These are phyloP conservation scores for Tetrapisispora fleetii DNA, from an alignment of 805 yeast species.

Conservation along the genomic window DNA sequence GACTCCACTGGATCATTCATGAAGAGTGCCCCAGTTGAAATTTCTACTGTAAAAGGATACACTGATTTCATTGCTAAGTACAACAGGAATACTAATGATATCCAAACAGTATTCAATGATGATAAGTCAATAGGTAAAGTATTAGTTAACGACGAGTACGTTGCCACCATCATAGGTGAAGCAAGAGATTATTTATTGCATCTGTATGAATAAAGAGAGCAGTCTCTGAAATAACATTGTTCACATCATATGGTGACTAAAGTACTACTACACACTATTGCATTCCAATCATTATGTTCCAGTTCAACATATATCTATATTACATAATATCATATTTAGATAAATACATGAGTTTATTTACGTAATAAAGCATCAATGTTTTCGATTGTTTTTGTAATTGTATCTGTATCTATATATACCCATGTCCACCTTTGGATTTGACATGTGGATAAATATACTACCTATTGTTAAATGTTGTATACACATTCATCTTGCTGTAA, in stretches of 20 bases:
- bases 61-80: conserved; percentile 30
- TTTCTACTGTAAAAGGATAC: conserved; percentile 33
- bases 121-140: conserved; percentile 31
- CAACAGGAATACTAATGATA: conserved; percentile 22
- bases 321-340: background rate
- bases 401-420: too few species aligned
- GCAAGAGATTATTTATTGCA: conserved; percentile 27
- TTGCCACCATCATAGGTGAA: conserved; percentile 33
- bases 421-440: too few species aligned
- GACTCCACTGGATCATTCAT: conserved; percentile 27
- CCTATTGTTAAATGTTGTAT: background rate
- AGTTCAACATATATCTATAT: background rate
- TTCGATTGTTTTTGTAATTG: too few species aligned
- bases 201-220: conserved; percentile 9
- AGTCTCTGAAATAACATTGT: too few species aligned
- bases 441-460: too few species aligned
- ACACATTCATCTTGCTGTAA: too few species aligned
- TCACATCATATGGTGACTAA: background rate
- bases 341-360: too few species aligned
- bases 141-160: conserved; percentile 27
- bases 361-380: too few species aligned
- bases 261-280: background rate
- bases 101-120: conserved; percentile 30
- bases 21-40: conserved; percentile 32
- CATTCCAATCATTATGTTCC: background rate